phyloP scores from a whole-genome alignment of 2,329 filamentous ascomycete genomes.

The Nakataea oryzae region DNA sequence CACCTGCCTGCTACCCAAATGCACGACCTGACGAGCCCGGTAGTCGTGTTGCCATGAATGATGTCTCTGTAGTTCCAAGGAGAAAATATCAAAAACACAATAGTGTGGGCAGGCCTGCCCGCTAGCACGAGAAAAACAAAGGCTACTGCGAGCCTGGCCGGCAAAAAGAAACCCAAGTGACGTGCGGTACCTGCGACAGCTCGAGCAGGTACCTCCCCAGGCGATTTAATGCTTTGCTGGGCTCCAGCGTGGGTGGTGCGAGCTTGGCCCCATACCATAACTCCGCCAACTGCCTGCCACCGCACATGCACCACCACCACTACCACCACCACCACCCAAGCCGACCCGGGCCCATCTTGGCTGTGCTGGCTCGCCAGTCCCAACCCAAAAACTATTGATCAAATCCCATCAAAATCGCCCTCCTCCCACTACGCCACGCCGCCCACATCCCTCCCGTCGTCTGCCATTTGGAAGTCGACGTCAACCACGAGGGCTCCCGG shows the following conservation, averaged over 20 bases:
- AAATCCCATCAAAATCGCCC: background rate
- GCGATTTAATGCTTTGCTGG: background rate
- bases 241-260: background rate
- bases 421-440: conserved; percentile 1
- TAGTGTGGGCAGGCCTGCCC: too few species aligned
- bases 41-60: too few species aligned
- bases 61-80: too few species aligned
- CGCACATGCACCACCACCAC: background rate
- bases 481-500: background rate
- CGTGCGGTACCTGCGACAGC: background rate
- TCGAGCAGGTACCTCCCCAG: background rate
- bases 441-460: conserved; percentile 1
- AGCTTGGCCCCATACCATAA: background rate
- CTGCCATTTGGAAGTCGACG: background rate
- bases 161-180: background rate
- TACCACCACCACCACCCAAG: background rate
- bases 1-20: background rate
- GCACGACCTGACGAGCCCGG: too few species aligned
- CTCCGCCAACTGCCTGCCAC: conserved; percentile 3
- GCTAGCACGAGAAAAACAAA: too few species aligned
- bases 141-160: too few species aligned
- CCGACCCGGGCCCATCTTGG: conserved; percentile 3
- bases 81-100: too few species aligned
- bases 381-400: conserved; percentile 2
- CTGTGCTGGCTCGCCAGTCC: conserved; percentile 1